Evolutionary conservation across 164 flowering plant genomes (phyloP).

Genomic region (Liriodendron chinense): DNA sequence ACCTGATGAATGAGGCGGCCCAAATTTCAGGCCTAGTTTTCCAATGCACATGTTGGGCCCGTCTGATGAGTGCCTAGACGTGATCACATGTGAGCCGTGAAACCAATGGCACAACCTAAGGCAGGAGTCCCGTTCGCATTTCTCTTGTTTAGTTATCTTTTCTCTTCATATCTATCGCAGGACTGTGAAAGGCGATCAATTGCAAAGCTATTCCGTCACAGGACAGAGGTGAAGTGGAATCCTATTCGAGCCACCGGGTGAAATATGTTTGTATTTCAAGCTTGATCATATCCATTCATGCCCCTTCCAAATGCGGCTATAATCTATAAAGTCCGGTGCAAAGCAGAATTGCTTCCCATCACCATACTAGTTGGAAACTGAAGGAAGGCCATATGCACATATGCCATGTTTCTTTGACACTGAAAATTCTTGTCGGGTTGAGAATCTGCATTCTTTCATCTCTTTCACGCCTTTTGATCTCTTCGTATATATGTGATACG

Average conservation of each 20-base stretch:
- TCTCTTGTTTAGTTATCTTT: not conserved
- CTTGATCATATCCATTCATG: not conserved
- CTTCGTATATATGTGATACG: not conserved
- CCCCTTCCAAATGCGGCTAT: not conserved
- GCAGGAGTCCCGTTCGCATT: not conserved
- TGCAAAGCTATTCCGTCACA: constrained; percentile 75
- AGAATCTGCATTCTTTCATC: not conserved
- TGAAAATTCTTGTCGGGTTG: not conserved
- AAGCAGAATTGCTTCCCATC: not conserved
- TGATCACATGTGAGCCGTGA: not conserved
- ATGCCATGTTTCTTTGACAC: not conserved
- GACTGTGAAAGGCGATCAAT: constrained; percentile 84
- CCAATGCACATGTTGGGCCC: not conserved
- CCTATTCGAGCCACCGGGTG: constrained; percentile 27
- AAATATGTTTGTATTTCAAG: not conserved
- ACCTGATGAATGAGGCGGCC: too few relatives aligned
- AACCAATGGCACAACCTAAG: not conserved
- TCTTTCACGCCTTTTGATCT: not conserved
- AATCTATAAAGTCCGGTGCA: too few relatives aligned
- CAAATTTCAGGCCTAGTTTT: too few relatives aligned
- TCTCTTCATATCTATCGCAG: constrained; percentile 28
- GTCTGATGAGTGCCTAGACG: not conserved
- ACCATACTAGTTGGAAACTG: not conserved
- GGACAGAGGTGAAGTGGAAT: constrained; percentile 62
- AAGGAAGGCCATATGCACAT: not conserved